Evolutionary conservation across 2,329 filamentous ascomycete species (phyloP), one percentile per base, ranked within the genome.

Genomic region (Claviceps fusiformis): DNA sequence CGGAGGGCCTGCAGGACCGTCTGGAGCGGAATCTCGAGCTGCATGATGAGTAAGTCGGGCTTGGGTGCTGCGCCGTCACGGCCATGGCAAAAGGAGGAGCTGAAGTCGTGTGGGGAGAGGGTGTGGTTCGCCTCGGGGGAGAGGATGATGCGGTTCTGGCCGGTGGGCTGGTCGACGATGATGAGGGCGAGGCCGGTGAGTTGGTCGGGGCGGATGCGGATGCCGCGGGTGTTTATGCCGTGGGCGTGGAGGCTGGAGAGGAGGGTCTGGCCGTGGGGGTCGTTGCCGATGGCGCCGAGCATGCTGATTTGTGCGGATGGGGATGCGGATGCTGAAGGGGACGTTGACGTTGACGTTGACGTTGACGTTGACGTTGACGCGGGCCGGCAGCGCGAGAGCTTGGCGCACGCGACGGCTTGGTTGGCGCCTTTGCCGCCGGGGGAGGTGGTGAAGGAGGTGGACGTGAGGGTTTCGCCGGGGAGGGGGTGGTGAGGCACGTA

Each of bases 381-480:
- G 45, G 45, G 13, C 29, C 13, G 46, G 15, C 10, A 65, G 50
- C 86, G 80, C 1, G 88, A 93, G 52, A 95, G 80, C 59, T 92
- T 87, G 52, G 85, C 87, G 71, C 86, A 90, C 29, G 90, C 89
- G 55, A 95, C 87, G 57, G 90, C 91, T 74, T 97, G 92, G 74
- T 97, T 97, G 58, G 91, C 90, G 60, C 92, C 92, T 73, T 98
- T 98, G 56, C 93, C 92, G 63, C 92, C 93, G 35, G 87, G 85
- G 47, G 87, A 90, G 41, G 85, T 89, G 65, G 79, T 79, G 72
- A 95, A 95, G 24, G 82, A 83, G 60, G 75, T 83, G 50, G 89
- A 81, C 2, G 87, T 91, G 53, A 97, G 78, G 3, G 92, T 97
- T 72, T 98, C 92, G 61, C 92, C 93, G 0, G 86, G 84, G 1